These are phyloP conservation scores for Hypoxylon fragiforme DNA, from an alignment of 495 filamentous ascomycete species.

Conservation along the genomic window DNA sequence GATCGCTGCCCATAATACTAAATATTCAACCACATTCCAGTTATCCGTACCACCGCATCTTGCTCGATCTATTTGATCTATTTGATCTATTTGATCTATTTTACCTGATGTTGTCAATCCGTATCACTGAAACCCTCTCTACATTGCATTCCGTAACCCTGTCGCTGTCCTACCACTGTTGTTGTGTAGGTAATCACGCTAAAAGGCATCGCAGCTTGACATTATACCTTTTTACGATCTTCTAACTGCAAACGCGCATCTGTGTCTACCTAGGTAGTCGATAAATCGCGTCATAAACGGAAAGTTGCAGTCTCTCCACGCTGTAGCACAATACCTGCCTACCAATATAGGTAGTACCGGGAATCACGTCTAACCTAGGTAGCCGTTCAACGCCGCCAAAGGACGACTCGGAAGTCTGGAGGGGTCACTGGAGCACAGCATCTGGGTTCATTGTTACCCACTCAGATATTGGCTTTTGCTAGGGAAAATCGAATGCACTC, in stretches of 20 bases:
- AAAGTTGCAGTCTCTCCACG: conserved; percentile 31
- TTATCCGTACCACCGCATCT: conserved; percentile 15
- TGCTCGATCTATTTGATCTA: conserved; percentile 11
- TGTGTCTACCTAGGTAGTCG: conserved; percentile 9
- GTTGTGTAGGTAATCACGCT: background rate
- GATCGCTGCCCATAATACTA: background rate
- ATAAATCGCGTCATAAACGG: conserved; percentile 26
- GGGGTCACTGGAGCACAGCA: conserved; percentile 13
- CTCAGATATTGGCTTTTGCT: conserved; percentile 14
- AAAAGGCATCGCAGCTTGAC: conserved; percentile 9
- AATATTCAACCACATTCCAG: conserved; percentile 16
- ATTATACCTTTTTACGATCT: conserved; percentile 1
- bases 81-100: conserved; percentile 8
- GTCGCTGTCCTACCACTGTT: conserved; percentile 1
- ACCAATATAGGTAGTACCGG: too few species aligned
- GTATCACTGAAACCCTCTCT: conserved; percentile 8
- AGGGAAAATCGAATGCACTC: conserved; percentile 16
- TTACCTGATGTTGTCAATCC: conserved; percentile 24
- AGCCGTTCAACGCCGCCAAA: conserved; percentile 16
- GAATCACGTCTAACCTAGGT: conserved; percentile 18
- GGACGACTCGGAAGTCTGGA: conserved; percentile 2
- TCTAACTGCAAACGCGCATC: background rate
- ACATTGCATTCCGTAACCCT: conserved; percentile 13
- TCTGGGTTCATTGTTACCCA: conserved; percentile 22
- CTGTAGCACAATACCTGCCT: conserved; percentile 34